Conservation (phyloP, 495 filamentous ascomycete species). For the Talaromyces trachyspermus region DNA sequence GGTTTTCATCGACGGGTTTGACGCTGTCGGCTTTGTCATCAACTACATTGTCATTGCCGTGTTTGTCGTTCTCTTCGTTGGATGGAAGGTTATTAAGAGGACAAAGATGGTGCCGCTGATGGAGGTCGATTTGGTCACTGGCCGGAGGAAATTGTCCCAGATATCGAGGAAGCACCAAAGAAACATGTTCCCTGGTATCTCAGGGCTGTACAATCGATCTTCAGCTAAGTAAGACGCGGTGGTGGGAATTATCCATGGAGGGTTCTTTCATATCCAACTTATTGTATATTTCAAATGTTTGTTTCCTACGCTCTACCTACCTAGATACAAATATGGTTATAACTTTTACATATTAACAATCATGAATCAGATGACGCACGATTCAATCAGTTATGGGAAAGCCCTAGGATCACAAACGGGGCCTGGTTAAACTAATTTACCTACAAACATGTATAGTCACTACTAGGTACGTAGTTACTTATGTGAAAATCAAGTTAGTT, state of each 20-base stretch:
- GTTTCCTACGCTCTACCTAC: too few relatives aligned
- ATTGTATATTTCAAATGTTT: not conserved
- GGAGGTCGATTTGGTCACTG: conserved; percentile 55
- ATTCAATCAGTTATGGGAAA: too few relatives aligned
- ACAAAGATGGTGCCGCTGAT: conserved; percentile 43
- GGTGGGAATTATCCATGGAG: not conserved
- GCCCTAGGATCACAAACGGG: too few relatives aligned
- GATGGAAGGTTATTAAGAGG: conserved; percentile 52
- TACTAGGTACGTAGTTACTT: too few relatives aligned
- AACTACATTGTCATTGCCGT: conserved; percentile 62
- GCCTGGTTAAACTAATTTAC: too few relatives aligned
- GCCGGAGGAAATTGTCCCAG: conserved; percentile 34
- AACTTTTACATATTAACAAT: too few relatives aligned
- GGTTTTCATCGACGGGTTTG: conserved; percentile 48
- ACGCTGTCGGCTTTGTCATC: conserved; percentile 53
- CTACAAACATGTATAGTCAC: too few relatives aligned
- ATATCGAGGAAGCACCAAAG: not conserved
- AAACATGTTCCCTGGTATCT: not conserved
- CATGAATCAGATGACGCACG: too few relatives aligned
- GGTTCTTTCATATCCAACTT: not conserved
- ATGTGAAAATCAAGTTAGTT: too few relatives aligned
- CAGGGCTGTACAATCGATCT: not conserved
- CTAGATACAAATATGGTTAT: too few relatives aligned
- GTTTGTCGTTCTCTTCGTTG: conserved; percentile 51
- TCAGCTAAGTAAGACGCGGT: not conserved